A percentile compares a stretch with the other conserved stretches of the same genome.
phyloP scores from a whole-genome alignment of 2,329 filamentous ascomycete genomes.

The Trichothecium roseum region DNA sequence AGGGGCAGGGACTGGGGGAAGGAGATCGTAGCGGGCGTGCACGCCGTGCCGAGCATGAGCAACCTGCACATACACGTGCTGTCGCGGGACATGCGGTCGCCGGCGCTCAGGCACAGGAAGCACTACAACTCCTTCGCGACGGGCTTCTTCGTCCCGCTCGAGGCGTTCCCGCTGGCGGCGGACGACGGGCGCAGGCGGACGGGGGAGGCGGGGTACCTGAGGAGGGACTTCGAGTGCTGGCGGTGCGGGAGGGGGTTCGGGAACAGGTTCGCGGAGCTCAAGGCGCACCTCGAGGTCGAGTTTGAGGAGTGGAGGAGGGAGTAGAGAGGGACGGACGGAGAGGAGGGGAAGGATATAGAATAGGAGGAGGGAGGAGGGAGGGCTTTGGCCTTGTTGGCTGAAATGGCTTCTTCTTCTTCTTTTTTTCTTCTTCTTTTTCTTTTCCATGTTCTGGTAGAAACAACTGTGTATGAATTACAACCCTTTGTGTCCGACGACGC shows the following conservation, averaged over 20 bases:
- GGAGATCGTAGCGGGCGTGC: slow-evolving; percentile 70
- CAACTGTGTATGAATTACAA: too few species aligned
- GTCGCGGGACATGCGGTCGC: slow-evolving; percentile 66
- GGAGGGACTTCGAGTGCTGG: slow-evolving; percentile 69
- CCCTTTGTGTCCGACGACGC: too few species aligned
- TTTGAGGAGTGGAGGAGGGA: slow-evolving; percentile 64
- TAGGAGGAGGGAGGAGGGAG: too few species aligned
- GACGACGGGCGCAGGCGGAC: slow-evolving; percentile 55
- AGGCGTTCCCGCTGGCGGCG: slow-evolving; percentile 64
- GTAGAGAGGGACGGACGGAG: slow-evolving; percentile 23
- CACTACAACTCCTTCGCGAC: slow-evolving; percentile 92
- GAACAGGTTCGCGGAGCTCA: slow-evolving; percentile 63
- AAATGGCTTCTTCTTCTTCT: too few species aligned
- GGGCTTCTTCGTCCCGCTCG: slow-evolving; percentile 68
- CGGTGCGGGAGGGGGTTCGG: slow-evolving; percentile 66
- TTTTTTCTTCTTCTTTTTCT: too few species aligned
- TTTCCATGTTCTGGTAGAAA: too few species aligned
- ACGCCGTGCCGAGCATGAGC: slow-evolving; percentile 83
- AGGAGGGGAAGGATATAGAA: background rate
- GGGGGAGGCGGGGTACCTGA: slow-evolving; percentile 47
- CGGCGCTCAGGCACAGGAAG: slow-evolving; percentile 64
- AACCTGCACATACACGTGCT: slow-evolving; percentile 87
- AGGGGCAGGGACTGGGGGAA: slow-evolving; percentile 65
- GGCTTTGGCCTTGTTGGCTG: too few species aligned
- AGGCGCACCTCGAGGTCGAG: slow-evolving; percentile 65